Evolutionary conservation across 2,329 filamentous ascomycete species (phyloP).

Genomic region (Colletotrichum higginsianum): DNA sequence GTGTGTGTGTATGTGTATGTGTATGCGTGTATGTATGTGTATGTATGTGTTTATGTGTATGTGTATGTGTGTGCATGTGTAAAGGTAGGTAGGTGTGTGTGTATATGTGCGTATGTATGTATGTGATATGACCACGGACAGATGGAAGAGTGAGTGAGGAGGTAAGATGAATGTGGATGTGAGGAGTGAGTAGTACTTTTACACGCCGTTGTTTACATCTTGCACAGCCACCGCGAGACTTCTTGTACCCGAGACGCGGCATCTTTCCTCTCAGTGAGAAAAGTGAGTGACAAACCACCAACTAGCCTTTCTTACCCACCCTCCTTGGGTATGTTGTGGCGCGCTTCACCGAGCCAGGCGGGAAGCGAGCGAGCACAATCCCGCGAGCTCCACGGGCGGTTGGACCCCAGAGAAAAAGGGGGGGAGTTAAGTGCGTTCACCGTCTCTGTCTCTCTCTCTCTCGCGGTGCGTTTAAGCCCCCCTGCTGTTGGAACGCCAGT

Average conservation of each 20-base stretch:
- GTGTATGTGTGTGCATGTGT: neutral
- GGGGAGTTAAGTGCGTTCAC: neutral
- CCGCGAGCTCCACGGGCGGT: slow-evolving; percentile 3
- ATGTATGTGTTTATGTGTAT: neutral
- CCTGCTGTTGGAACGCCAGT: slow-evolving; percentile 14
- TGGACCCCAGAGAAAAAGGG: neutral
- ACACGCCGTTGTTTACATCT: slow-evolving; percentile 55
- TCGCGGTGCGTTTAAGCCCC: neutral
- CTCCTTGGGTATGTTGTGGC: neutral
- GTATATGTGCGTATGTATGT: neutral
- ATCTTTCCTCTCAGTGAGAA: slow-evolving; percentile 26
- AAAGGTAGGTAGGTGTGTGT: neutral
- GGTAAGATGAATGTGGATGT: neutral
- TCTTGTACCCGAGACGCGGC: slow-evolving; percentile 54
- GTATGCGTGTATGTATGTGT: neutral
- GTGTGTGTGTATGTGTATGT: neutral
- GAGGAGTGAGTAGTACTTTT: slow-evolving; percentile 48
- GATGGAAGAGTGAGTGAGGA: neutral
- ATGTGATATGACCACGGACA: too few species aligned
- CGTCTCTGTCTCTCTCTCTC: too few species aligned
- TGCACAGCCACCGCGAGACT: slow-evolving; percentile 53
- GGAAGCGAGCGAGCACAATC: neutral
- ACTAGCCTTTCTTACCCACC: neutral
- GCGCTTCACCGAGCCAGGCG: slow-evolving; percentile 4
- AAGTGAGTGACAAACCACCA: neutral